These are phyloP conservation scores for Clonostachys rosea DNA, from an alignment of 2,329 filamentous ascomycete species.

Conservation along the genomic window DNA sequence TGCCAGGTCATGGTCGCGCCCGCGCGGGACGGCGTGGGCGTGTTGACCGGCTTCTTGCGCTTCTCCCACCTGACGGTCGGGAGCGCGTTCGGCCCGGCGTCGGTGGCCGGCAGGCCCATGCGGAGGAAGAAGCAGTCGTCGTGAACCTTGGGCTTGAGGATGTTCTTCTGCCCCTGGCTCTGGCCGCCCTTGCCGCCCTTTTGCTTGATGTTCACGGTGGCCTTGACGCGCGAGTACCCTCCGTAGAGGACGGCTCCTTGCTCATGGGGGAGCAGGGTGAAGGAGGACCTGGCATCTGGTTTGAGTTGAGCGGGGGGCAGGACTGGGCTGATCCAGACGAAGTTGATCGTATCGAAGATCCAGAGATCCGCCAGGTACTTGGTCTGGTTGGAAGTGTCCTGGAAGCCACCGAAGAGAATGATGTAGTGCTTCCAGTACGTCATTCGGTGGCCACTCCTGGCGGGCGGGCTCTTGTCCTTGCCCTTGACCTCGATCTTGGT, in stretches of 20 bases:
- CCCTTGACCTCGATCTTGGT: constrained; percentile 77
- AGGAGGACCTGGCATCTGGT: constrained; percentile 86
- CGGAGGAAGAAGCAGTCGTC: constrained; percentile 93
- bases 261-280: constrained; percentile 88
- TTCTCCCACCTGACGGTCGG: constrained; percentile 86
- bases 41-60: constrained; percentile 86
- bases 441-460: constrained; percentile 91
- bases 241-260: constrained; percentile 86
- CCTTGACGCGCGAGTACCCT: constrained; percentile 89
- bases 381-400: constrained; percentile 92
- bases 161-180: constrained; percentile 60
- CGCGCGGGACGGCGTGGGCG: constrained; percentile 76
- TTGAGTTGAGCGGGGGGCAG: constrained; percentile 77
- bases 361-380: constrained; percentile 92
- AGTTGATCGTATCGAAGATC: constrained; percentile 90
- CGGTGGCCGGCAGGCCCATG: constrained; percentile 66
- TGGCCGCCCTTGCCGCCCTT: constrained; percentile 46
- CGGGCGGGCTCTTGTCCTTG: constrained; percentile 73
- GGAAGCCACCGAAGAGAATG: constrained; percentile 91
- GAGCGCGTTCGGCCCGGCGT: constrained; percentile 58
- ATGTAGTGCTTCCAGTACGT: constrained; percentile 97
- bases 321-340: constrained; percentile 74
- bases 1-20: constrained; percentile 94
- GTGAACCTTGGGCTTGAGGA: constrained; percentile 83
- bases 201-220: constrained; percentile 59